Evolutionary conservation across 805 yeast species (phyloP).

Genomic region (Yamadazyma kitorensis): DNA sequence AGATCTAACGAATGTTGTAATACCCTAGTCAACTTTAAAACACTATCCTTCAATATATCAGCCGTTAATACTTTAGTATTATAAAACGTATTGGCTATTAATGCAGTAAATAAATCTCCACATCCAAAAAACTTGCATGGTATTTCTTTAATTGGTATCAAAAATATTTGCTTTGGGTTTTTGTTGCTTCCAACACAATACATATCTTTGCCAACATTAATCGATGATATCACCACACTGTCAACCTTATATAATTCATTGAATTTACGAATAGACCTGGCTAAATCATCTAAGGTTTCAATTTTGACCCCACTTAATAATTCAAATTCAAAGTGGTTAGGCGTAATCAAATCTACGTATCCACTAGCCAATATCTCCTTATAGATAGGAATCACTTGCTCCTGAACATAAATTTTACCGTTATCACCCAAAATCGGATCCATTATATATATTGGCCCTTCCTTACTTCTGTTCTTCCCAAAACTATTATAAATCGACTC

Average conservation of each 20-base stretch:
- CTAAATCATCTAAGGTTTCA: constrained; percentile 31
- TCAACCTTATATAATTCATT: constrained; percentile 42
- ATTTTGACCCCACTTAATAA: constrained; percentile 49
- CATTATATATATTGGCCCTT: constrained; percentile 54
- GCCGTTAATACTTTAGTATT: constrained; percentile 23
- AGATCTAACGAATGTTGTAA: constrained; percentile 25
- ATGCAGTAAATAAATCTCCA: constrained; percentile 69
- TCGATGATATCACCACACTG: constrained; percentile 60
- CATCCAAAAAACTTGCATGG: constrained; percentile 68
- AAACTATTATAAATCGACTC: constrained; percentile 22
- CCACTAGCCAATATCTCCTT: constrained; percentile 43
- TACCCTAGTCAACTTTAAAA: constrained; percentile 26
- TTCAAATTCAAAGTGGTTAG: constrained; percentile 77
- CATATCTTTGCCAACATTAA: constrained; percentile 33
- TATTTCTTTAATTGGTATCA: constrained; percentile 45
- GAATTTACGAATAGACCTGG: constrained; percentile 40
- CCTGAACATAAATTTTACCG: constrained; percentile 73
- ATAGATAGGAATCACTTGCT: constrained; percentile 52
- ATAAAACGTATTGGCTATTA: constrained; percentile 51
- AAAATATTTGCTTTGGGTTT: constrained; percentile 18
- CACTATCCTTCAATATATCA: constrained; percentile 22
- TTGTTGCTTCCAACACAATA: constrained; percentile 38
- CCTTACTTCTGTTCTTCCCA: constrained; percentile 10
- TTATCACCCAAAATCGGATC: constrained; percentile 95
- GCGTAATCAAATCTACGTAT: constrained; percentile 53